Base-by-base conservation (phyloP, 176 grass and related monocot species). In the Aechmea fasciata region DNA sequence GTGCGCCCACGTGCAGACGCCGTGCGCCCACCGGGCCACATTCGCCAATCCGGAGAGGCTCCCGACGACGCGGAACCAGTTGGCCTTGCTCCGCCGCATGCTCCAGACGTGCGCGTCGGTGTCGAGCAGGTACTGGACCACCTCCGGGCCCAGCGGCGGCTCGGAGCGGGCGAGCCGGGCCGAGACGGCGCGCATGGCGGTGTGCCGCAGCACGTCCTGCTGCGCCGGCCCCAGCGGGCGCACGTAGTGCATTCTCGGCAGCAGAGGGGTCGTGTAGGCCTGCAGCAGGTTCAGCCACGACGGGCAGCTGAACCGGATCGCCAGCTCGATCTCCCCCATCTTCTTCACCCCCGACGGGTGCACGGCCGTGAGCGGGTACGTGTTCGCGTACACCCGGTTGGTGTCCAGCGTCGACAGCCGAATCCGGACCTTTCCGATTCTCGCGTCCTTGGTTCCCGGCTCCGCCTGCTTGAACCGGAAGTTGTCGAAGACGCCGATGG, bases 311-410 rank as follows among this genome's bases (percentile, higher is more conserved):
- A 99, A 99, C 41, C 94, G 86, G 82, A 99, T 85, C 7, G 87
- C 82, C 18, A 93, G 87, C 77, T 93, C 94, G 49, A 99, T 85
- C 83, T 99, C 89, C 11, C 94, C 94, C 94, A 99, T 99, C 89
- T 99, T 99, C 75, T 84, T 91, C 47, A 84, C 94, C 57, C 94
- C 94, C 1, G 76, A 50, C 1, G 89, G 94, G 71, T 90, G 84
- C 47, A 93, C 86, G 3, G 82, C 87, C 18, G 87, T 93, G 53
- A 99, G 84, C 62, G 82, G 57, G 62, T 88, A 99, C 13, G 77
- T 82, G 66, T 83, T 85, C 13, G 26, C 12, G 75, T 93, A 99
- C 13, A 90, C 84, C 13, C 90, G 74, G 82, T 99, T 93, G 12
- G 78, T 79, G 84, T 99, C 94, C 1, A 99, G 84, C 69, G 94